These are phyloP conservation scores for fission yeast (Schizosaccharomyces pombe) DNA, from an alignment of 805 yeast species.

Conservation along the genomic window ASM294v3 CU329670.1:5325501-5326000, in stretches of 20 bases:
- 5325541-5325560: no score
- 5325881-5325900: constrained; percentile 54
- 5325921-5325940: constrained; percentile 63
- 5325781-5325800: constrained; percentile 11
- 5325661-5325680: constrained; percentile 40
- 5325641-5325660: constrained; percentile 17
- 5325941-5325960: constrained; percentile 38
- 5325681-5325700: constrained; percentile 89
- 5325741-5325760: constrained; percentile 40
- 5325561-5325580: no score
- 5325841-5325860: constrained; percentile 48
- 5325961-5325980: constrained; percentile 28
- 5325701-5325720: constrained; percentile 58
- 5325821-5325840: constrained; percentile 36
- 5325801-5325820: constrained; percentile 19
- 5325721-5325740: constrained; percentile 38
- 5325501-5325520: no score
- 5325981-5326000: constrained; percentile 65
- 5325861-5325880: constrained; percentile 28
- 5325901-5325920: constrained; percentile 57
- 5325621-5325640: constrained; percentile 17
- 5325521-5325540: no score
- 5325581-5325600: no score
- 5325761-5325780: constrained; percentile 38
- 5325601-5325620: constrained; percentile 14